Evolutionary conservation across 805 yeast genomes (phyloP), one percentile per base, ranked within the genome.

Genomic region (Clavispora santaluciae): DNA sequence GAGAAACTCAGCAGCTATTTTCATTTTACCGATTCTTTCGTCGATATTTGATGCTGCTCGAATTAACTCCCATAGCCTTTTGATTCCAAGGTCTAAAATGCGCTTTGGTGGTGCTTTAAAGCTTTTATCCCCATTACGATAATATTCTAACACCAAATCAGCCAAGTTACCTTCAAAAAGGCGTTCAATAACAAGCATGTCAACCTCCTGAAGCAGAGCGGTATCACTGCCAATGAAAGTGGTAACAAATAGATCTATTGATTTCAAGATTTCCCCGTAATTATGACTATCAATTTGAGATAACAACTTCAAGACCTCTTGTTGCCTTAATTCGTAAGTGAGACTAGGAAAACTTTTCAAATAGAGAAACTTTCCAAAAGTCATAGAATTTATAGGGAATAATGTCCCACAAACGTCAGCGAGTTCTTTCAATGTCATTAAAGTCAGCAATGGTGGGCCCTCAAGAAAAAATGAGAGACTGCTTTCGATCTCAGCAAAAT

Each of bases 51-150:
- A 41, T 0, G 72, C 61, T 17, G 43, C 41, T 31, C 62, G 54
- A 39, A 62, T 53, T 9, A 60, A 53, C 22, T 58, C 61, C 71
- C 72, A 66, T 40, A 66, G 64, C 43, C 60, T 59, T 23, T 57
- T 51, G 15, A 46, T 13, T 1, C 61, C 35, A 16, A 59, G 40
- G 13, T 50, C 44, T 35, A 45, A 52, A 22, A 53, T 46, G 1
- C n/a, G n/a, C n/a, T n/a, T n/a, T n/a, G n/a, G n/a, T n/a, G n/a
- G n/a, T n/a, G n/a, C n/a, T n/a, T n/a, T n/a, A n/a, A n/a, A n/a
- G n/a, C n/a, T n/a, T n/a, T n/a, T n/a, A n/a, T n/a, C n/a, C n/a
- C n/a, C n/a, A n/a, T n/a, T n/a, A n/a, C n/a, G n/a, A n/a, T 51
- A 39, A 10, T 51, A 50, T 4, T 49, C 48, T 2, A 40, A 41